Evolutionary conservation across 1,139 yeast species (phyloP).

Genomic region (Yamadazyma triangularis): DNA sequence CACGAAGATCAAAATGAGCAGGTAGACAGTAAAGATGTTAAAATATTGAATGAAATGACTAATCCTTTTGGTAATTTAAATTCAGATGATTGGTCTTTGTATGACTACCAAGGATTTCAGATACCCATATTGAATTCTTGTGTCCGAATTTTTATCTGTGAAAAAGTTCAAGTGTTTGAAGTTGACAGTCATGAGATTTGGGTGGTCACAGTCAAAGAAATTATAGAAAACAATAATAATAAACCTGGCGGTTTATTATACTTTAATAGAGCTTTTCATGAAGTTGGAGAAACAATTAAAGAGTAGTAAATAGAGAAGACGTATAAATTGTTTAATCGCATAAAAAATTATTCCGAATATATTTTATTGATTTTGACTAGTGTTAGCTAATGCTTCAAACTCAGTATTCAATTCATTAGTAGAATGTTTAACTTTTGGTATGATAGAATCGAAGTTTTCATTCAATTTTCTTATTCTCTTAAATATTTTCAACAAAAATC

Average conservation of each 20-base stretch:
- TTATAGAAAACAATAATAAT: constrained; percentile 20
- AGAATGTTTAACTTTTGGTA: constrained; percentile 29
- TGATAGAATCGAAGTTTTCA: constrained; percentile 35
- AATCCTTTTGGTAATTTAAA: constrained; percentile 43
- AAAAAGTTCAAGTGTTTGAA: constrained; percentile 45
- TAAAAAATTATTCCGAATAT: not conserved
- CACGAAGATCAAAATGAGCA: constrained; percentile 3
- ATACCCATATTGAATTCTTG: constrained; percentile 60
- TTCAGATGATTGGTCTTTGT: constrained; percentile 25
- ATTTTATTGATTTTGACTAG: not conserved
- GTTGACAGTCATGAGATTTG: constrained; percentile 86
- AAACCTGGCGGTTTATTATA: constrained; percentile 61
- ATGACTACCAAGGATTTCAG: constrained; percentile 7
- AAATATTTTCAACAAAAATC: constrained; percentile 18
- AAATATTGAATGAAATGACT: constrained; percentile 42
- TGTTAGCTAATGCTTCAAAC: constrained; percentile 1
- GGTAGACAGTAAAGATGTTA: constrained; percentile 21
- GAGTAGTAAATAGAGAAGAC: constrained; percentile 1
- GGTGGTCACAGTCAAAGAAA: constrained; percentile 66
- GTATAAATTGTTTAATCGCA: no score
- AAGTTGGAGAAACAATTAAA: constrained; percentile 36
- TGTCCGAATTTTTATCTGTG: constrained; percentile 63
- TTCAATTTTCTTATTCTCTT: constrained; percentile 26
- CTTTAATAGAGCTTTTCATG: constrained; percentile 57
- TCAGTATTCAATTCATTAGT: constrained; percentile 12